These are phyloP conservation scores for Mycena galopus DNA, from an alignment of 768 basidiomycete species.

Conservation along the genomic window DNA sequence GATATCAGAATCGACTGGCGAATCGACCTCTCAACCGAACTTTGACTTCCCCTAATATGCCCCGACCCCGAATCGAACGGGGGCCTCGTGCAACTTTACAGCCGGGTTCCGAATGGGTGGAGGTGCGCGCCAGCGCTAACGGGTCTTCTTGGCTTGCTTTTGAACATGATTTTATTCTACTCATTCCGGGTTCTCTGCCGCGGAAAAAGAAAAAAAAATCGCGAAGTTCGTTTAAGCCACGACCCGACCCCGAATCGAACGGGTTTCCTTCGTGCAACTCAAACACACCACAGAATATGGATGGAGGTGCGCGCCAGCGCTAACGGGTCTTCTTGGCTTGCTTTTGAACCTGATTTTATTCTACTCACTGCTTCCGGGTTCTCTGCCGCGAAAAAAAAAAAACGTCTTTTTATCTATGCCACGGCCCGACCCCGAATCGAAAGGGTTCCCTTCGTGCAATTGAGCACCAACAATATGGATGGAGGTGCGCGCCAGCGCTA, in stretches of 20 bases:
- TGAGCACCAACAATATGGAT: neutral
- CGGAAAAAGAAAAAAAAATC: neutral
- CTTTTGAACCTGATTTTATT: neutral
- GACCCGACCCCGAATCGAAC: neutral
- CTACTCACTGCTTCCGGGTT: neutral
- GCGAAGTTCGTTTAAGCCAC: neutral
- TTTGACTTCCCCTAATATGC: too few species aligned
- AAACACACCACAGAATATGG: too few species aligned
- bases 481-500: conserved; percentile 7
- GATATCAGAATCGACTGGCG: too few species aligned
- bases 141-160: too few species aligned
- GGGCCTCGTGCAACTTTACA: too few species aligned
- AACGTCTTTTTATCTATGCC: too few species aligned
- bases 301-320: neutral
- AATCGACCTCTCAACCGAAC: too few species aligned
- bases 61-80: too few species aligned
- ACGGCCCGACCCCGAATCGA: neutral
- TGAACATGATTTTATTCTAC: too few species aligned
- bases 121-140: neutral
- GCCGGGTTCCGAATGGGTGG: too few species aligned
- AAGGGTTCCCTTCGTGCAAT: neutral
- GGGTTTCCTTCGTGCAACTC: neutral
- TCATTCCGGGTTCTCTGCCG: too few species aligned
- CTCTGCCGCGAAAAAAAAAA: too few species aligned
- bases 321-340: neutral